phyloP scores from a whole-genome alignment of 495 filamentous ascomycete species.

The Astrothelium subdiscretum region DNA sequence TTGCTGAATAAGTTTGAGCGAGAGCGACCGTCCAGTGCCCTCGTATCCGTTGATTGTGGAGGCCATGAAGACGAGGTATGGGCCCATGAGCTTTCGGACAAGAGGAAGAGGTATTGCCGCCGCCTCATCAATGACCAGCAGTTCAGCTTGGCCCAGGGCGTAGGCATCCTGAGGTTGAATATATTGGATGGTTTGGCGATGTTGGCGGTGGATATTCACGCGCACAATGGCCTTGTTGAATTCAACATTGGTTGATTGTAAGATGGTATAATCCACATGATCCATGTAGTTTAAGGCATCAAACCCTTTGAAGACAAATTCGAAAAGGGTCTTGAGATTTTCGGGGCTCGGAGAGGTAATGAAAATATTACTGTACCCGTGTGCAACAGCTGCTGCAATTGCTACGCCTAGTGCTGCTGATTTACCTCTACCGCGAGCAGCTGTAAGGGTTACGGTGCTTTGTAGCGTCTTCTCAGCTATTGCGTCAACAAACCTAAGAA shows the following conservation, averaged over 20 bases:
- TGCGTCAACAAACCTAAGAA: conserved; percentile 90
- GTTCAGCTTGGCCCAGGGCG: conserved; percentile 86
- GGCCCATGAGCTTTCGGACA: conserved; percentile 88
- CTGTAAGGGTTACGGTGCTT: conserved; percentile 87
- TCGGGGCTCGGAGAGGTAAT: conserved; percentile 97
- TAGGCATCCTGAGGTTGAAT: conserved; percentile 94
- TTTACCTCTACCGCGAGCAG: conserved; percentile 91
- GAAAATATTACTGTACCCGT: conserved; percentile 98
- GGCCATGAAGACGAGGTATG: conserved; percentile 99
- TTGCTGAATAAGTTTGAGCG: conserved; percentile 94
- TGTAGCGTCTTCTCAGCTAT: conserved; percentile 92
- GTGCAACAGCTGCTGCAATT: conserved; percentile 84
- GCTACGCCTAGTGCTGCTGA: conserved; percentile 91
- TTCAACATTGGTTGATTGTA: conserved; percentile 95
- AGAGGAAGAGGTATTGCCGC: conserved; percentile 91
- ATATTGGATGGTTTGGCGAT: conserved; percentile 97
- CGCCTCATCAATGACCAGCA: conserved; percentile 95
- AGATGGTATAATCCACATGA: conserved; percentile 93
- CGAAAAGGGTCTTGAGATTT: conserved; percentile 96
- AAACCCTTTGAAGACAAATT: conserved; percentile 98
- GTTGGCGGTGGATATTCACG: conserved; percentile 89
- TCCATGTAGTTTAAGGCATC: conserved; percentile 88
- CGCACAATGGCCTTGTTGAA: conserved; percentile 98
- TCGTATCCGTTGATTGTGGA: conserved; percentile 99
- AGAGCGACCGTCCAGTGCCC: conserved; percentile 89